phyloP scores from a whole-genome alignment of 306 rosid species.

The Luffa acutangula region DNA sequence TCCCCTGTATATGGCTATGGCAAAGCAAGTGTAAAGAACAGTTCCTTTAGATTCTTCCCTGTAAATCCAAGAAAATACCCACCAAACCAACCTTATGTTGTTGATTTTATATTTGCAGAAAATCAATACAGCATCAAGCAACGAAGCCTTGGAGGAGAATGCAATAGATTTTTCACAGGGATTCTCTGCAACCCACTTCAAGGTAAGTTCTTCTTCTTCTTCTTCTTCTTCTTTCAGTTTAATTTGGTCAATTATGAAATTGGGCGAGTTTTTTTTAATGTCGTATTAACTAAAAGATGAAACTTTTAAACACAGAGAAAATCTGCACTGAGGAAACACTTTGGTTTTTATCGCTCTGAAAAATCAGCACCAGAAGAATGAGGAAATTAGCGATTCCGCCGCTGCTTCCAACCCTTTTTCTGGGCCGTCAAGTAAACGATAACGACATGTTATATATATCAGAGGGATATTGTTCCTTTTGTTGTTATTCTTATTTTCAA shows the following conservation, averaged over 20 bases:
- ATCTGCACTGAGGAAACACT: constrained; percentile 35
- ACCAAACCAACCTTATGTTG: neutral
- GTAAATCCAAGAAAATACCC: neutral
- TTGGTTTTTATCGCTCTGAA: constrained; percentile 34
- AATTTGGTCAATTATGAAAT: neutral
- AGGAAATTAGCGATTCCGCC: constrained; percentile 16
- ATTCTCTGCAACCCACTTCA: constrained; percentile 48
- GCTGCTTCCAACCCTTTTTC: constrained; percentile 4
- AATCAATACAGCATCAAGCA: neutral
- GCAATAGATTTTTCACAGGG: constrained; percentile 39
- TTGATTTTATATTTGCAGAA: neutral
- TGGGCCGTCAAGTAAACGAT: constrained; percentile 3
- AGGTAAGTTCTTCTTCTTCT: constrained; percentile 25
- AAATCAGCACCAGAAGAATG: constrained; percentile 40
- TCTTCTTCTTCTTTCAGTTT: neutral
- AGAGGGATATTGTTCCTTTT: constrained; percentile 2
- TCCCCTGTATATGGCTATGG: constrained; percentile 39
- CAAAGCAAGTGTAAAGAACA: constrained; percentile 29
- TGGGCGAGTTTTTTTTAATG: neutral
- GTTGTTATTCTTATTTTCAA: neutral
- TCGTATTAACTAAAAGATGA: neutral
- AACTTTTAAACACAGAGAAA: constrained; percentile 31
- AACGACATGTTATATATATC: constrained; percentile 5
- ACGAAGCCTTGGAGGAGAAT: constrained; percentile 30
- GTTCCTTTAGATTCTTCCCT: neutral